These are phyloP conservation scores for Fusarium sp. DNA, from an alignment of 2,329 filamentous ascomycete species.

Conservation along the genomic window DNA sequence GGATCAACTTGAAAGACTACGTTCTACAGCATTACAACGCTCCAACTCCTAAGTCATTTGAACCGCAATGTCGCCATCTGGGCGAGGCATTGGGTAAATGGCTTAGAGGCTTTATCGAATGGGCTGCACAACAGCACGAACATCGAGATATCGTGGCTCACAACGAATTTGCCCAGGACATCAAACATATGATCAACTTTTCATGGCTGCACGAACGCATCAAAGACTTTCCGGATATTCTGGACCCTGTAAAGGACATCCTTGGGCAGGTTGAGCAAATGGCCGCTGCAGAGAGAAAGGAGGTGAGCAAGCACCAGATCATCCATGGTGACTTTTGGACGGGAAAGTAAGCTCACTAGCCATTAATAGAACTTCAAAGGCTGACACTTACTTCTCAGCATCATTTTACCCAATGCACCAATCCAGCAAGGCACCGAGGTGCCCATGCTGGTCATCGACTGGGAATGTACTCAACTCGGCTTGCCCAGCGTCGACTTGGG, in stretches of 20 bases:
- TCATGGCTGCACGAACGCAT: neutral
- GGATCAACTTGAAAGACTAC: constrained; percentile 6
- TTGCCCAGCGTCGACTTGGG: neutral
- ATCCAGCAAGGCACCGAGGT: neutral
- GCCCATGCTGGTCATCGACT: neutral
- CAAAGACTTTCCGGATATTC: constrained; percentile 1
- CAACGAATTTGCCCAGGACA: neutral
- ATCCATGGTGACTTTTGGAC: constrained; percentile 15
- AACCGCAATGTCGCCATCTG: neutral
- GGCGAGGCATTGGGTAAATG: constrained; percentile 14
- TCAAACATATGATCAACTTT: constrained; percentile 11
- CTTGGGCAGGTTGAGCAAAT: constrained; percentile 6
- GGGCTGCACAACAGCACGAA: neutral
- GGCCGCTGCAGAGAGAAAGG: neutral
- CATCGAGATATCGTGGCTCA: neutral
- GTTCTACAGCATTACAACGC: neutral
- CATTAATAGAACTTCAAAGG: neutral
- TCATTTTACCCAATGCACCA: neutral
- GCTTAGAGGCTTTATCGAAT: neutral
- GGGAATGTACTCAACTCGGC: neutral
- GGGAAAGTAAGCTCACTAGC: neutral
- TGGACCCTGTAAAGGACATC: neutral
- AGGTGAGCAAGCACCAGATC: neutral
- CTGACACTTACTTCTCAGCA: neutral
- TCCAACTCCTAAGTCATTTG: neutral